phyloP scores from a whole-genome alignment of 768 basidiomycete genomes.

The Punctularia strigosozonata region DNA sequence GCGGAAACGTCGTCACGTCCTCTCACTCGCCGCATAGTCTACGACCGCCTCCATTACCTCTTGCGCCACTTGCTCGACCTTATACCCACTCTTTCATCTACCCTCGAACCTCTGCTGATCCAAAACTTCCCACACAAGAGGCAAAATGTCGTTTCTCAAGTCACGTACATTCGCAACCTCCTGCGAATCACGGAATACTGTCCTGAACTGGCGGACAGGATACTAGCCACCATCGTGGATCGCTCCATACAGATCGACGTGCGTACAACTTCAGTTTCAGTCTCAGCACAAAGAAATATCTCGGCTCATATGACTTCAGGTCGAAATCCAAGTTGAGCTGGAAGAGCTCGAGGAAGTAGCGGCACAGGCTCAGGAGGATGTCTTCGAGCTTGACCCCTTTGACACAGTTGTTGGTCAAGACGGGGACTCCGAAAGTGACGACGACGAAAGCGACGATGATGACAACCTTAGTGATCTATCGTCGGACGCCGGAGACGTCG shows the following conservation, averaged over 20 bases:
- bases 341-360: conserved; percentile 84
- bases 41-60: conserved; percentile 78
- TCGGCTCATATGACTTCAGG: too few species aligned
- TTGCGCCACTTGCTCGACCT: conserved; percentile 80
- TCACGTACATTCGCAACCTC: conserved; percentile 86
- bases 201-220: conserved; percentile 72
- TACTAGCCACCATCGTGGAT: conserved; percentile 81
- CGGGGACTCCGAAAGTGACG: conserved; percentile 45
- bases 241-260: conserved; percentile 96
- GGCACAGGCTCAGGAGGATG: conserved; percentile 30
- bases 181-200: conserved; percentile 79
- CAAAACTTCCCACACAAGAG: conserved; percentile 91
- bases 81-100: conserved; percentile 83
- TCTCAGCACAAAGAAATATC: too few species aligned
- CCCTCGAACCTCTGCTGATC: conserved; percentile 75
- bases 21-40: conserved; percentile 72
- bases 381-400: conserved; percentile 79
- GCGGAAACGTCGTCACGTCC: conserved; percentile 58
- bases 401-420: conserved; percentile 77
- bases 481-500: conserved; percentile 49
- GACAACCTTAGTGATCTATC: conserved; percentile 64
- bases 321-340: conserved; percentile 93
- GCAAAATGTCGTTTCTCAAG: conserved; percentile 65
- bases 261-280: too few species aligned
- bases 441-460: conserved; percentile 31